These are phyloP conservation scores for Tirmania nivea DNA, from an alignment of 495 filamentous ascomycete species.

Conservation along the genomic window DNA sequence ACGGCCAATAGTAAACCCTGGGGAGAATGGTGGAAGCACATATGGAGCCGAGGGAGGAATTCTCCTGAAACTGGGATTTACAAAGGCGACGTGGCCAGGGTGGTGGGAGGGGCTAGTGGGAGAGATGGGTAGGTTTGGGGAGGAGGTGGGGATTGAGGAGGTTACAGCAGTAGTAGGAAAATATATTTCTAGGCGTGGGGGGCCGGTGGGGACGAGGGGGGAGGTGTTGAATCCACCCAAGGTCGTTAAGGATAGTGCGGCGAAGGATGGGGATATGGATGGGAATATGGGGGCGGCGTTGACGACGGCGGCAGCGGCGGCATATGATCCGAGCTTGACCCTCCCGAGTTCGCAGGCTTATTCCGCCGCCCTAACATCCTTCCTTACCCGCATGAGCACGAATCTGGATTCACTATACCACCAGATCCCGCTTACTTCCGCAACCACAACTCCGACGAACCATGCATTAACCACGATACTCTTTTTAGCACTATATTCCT, in stretches of 20 bases:
- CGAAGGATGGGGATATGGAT: background rate
- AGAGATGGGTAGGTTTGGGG: background rate
- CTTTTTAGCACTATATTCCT: constrained; percentile 6
- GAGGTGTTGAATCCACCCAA: constrained; percentile 5
- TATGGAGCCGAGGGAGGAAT: background rate
- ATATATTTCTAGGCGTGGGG: background rate
- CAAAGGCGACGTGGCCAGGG: constrained; percentile 10
- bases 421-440: constrained; percentile 2
- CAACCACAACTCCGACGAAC: constrained; percentile 3
- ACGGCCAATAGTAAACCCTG: background rate
- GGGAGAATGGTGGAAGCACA: too few species aligned
- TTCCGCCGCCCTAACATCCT: constrained; percentile 4
- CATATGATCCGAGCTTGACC: background rate
- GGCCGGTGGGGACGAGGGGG: constrained; percentile 4
- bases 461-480: constrained; percentile 11
- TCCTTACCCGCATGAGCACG: constrained; percentile 5
- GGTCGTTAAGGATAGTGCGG: constrained; percentile 3
- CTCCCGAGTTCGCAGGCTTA: constrained; percentile 1
- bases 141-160: background rate
- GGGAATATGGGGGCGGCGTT: background rate
- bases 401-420: constrained; percentile 8
- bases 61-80: background rate
- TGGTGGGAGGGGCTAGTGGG: constrained; percentile 5
- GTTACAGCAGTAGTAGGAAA: constrained; percentile 3
- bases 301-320: background rate